Base-by-base conservation (phyloP, 2,329 filamentous ascomycete species). In the Sordariomycetes sp. region DNA sequence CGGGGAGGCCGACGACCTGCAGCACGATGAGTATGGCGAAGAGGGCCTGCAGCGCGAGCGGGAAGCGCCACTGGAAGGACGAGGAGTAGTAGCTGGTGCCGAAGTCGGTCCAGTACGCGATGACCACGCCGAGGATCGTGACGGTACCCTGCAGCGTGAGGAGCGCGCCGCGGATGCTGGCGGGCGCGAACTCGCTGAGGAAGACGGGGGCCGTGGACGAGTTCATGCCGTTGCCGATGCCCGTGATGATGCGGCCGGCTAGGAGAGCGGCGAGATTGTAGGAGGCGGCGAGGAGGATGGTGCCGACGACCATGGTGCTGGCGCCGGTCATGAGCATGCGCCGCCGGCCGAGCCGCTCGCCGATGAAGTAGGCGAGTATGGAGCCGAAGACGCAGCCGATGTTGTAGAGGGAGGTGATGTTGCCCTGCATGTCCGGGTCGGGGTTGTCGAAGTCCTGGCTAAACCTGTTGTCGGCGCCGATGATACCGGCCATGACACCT, bases 121-220 rank as follows among this genome's bases (percentile, higher is more conserved):
- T 71, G 55, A 73, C 72, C 14, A 77, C 69, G 0, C 75, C 75
- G 7, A 78, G 66, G 43, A 76, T 76, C 0, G 74, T 75, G 35
- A 76, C 70, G 5, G 72, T 76, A 4, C 74, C 74, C 58, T 76
- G 76, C 2, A 79, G 76, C 22, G 77, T 78, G 48, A 82, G 76
- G 25, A 79, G 66, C 55, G 71, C 70, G 35, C 79, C 79, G 35
- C 79, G 73, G 52, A 75, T 74, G 28, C 71, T 67, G 1, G 75
- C 67, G 2, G 65, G 66, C 0, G 69, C 64, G 58, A 66, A 69
- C 43, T 71, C 68, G 2, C 64, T 65, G 11, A 69, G 68, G 12
- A 34, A 72, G 64, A 70, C 65, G 2, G 75, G 74, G 4, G 74
- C 72, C 0, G 74, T 75, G 1, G 70, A 70, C 0, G 68, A 68